Evolutionary conservation across 1,139 yeast genomes (phyloP).

Genomic region (Kodamaea sp.): DNA sequence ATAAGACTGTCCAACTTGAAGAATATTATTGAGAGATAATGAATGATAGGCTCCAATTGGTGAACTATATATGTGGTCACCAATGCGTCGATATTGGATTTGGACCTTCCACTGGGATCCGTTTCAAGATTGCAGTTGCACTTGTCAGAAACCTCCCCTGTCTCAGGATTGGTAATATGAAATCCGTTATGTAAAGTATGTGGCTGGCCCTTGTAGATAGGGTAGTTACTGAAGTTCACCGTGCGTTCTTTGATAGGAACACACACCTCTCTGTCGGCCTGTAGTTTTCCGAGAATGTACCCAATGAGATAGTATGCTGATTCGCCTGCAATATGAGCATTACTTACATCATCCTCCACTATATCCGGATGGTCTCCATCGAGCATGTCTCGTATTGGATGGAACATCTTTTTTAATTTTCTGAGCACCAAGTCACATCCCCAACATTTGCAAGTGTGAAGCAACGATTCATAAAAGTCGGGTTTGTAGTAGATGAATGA

Average conservation of each 20-base stretch:
- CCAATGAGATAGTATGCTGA: conserved; percentile 37
- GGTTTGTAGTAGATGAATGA: conserved; percentile 44
- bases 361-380: conserved; percentile 2
- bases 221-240: conserved; percentile 28
- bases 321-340: conserved; percentile 23
- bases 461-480: conserved; percentile 35
- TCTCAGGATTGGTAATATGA: conserved; percentile 18
- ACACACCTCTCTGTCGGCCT: conserved; percentile 42
- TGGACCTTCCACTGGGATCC: conserved; percentile 27
- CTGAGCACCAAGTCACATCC: conserved; percentile 37
- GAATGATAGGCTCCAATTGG: conserved; percentile 34
- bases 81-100: conserved; percentile 33
- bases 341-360: conserved; percentile 12
- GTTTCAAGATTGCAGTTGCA: conserved; percentile 27
- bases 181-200: conserved; percentile 38
- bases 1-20: conserved; percentile 29
- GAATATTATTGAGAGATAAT: conserved; percentile 28
- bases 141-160: conserved; percentile 4
- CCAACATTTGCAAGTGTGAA: conserved; percentile 40
- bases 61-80: conserved; percentile 40
- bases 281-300: conserved; percentile 37
- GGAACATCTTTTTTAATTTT: conserved; percentile 24
- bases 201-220: conserved; percentile 41
- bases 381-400: conserved; percentile 19
- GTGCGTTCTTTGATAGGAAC: conserved; percentile 36